phyloP scores from a whole-genome alignment of 768 basidiomycete genomes.

The Neoboletus magnificus region DNA sequence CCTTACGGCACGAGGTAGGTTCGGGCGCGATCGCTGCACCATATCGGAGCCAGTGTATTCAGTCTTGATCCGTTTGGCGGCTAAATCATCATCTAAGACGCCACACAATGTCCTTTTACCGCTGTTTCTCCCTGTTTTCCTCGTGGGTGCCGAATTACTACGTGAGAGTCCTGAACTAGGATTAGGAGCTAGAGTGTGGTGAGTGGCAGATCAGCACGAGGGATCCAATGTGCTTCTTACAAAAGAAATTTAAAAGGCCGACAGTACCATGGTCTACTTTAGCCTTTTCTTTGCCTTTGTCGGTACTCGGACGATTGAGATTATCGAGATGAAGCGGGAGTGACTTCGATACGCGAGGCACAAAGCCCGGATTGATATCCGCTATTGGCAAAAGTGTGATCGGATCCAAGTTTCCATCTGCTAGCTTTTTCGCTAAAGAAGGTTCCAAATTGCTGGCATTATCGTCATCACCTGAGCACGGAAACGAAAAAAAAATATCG shows the following conservation, averaged over 20 bases:
- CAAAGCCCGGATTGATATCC: constrained; percentile 72
- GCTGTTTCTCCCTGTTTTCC: constrained; percentile 53
- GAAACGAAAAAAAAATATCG: not conserved
- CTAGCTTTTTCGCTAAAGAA: constrained; percentile 60
- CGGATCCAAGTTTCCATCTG: constrained; percentile 69
- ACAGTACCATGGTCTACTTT: constrained; percentile 19
- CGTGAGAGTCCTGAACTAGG: constrained; percentile 26
- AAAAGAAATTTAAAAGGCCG: constrained; percentile 61
- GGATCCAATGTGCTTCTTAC: constrained; percentile 38
- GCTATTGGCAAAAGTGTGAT: constrained; percentile 62
- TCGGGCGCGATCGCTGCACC: constrained; percentile 28
- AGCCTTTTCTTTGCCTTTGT: constrained; percentile 50
- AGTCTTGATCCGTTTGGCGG: constrained; percentile 46
- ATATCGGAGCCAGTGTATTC: constrained; percentile 17
- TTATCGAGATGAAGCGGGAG: constrained; percentile 33
- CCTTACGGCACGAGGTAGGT: constrained; percentile 14
- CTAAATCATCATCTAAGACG: constrained; percentile 64
- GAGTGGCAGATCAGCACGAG: constrained; percentile 37
- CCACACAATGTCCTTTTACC: constrained; percentile 74
- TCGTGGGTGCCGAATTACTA: constrained; percentile 29
- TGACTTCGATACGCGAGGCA: constrained; percentile 51
- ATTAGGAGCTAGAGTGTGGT: constrained; percentile 30
- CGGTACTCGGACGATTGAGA: constrained; percentile 23
- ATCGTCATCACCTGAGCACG: constrained; percentile 9
- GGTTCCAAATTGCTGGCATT: constrained; percentile 58